Evolutionary conservation across 768 basidiomycete species (phyloP), one percentile per base, ranked within the genome.

Genomic region (Phanerochaete sordida): DNA sequence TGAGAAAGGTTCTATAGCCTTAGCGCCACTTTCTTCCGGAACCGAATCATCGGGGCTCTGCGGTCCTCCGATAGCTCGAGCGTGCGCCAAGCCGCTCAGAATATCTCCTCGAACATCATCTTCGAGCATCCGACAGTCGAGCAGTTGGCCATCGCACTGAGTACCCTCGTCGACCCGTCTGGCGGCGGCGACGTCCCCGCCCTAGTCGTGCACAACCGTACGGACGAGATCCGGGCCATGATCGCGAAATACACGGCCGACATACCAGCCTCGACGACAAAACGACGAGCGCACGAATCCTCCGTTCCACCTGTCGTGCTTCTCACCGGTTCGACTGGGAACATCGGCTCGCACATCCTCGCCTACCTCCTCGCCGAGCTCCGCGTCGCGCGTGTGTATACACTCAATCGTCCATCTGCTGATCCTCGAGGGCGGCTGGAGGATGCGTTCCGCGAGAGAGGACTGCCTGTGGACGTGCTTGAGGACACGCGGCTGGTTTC

Each of bases 241-340:
- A 48, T 59, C 19, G 58, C 39, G 2, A 59, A 59, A 26, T 63
- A 59, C 35, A 21, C 51, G 12, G 35, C n/a, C 43, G 24, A 56
- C 37, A 24, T 63, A 15, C 58, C 59, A 1, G 28, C 31, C 21
- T 13, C 50, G n/a, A 16, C 6, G 35, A 21, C n/a, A 16, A 15
- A 12, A 21, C 19, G 44, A 45, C 16, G 27, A 35, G n/a, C 27
- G 37, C 9, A 63, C 64, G 31, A 44, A 47, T 15, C 39, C 23
- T 1, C 58, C 53, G 21, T 51, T 7, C 12, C 31, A 23, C 53
- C 26, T 2, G 23, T 61, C 11, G 60, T 69, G 13, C 59, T 69
- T n/a, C 21, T 69, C 8, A 69, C 66, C 15, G 67, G 67, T 3
- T 61, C 65, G 1, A 68, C 67, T 13, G 68, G 68, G 6, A 60